These are phyloP conservation scores for Pichia californica DNA, from an alignment of 805 yeast species.

Conservation along the genomic window DNA sequence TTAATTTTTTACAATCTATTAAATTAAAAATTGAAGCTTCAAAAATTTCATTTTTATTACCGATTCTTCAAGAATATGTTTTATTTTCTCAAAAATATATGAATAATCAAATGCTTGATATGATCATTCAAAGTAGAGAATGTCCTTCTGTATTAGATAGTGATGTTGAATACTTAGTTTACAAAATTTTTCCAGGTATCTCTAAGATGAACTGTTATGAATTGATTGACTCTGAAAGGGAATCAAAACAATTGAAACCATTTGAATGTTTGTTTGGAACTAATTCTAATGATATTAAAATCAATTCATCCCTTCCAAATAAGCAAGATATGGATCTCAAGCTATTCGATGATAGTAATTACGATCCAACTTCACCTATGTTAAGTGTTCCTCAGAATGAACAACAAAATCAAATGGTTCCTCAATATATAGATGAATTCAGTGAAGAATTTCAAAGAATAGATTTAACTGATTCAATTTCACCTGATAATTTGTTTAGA, in stretches of 20 bases:
- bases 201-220: conserved; percentile 20
- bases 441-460: conserved; percentile 1
- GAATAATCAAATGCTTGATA: conserved; percentile 2
- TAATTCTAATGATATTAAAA: not conserved
- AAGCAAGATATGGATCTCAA: not conserved
- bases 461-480: conserved; percentile 12
- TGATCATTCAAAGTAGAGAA: conserved; percentile 16
- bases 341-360: conserved; percentile 34
- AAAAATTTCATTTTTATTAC: conserved; percentile 21
- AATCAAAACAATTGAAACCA: conserved; percentile 13
- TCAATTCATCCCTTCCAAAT: not conserved
- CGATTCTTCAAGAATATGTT: conserved; percentile 27
- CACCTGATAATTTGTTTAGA: conserved; percentile 26
- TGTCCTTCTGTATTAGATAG: conserved; percentile 16
- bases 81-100: conserved; percentile 20
- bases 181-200: conserved; percentile 23
- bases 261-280: conserved; percentile 24
- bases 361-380: conserved; percentile 28
- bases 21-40: conserved; percentile 27
- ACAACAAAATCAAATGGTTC: not conserved
- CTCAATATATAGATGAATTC: not conserved
- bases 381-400: conserved; percentile 9
- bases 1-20: conserved; percentile 34
- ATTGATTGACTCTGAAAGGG: conserved; percentile 16
- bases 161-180: conserved; percentile 20